A percentile compares a stretch with the other conserved stretches of the same genome.
phyloP scores from a whole-genome alignment of 768 basidiomycete genomes.

The Psilocybe azurescens region DNA sequence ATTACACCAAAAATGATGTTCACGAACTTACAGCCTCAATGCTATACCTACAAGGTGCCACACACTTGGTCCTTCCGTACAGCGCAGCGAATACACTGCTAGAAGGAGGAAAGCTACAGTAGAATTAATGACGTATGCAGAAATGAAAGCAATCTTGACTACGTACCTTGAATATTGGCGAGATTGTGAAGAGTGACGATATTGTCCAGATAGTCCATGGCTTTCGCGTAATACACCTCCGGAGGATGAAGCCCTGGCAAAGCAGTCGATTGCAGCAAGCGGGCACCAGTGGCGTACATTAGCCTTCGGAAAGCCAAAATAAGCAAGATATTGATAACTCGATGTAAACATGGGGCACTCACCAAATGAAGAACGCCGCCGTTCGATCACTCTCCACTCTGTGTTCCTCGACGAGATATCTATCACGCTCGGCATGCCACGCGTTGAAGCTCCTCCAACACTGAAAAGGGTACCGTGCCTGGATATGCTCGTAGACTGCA shows the following conservation, averaged over 20 bases:
- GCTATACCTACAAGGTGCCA: slow-evolving; percentile 13
- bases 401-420: slow-evolving; percentile 9
- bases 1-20: not conserved
- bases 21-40: slow-evolving; percentile 8
- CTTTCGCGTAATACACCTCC: slow-evolving; percentile 25
- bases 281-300: slow-evolving; percentile 15
- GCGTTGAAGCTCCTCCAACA: slow-evolving; percentile 12
- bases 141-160: not conserved
- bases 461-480: slow-evolving; percentile 14
- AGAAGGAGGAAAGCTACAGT: slow-evolving; percentile 6
- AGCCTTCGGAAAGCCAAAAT: not conserved
- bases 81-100: slow-evolving; percentile 9
- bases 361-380: slow-evolving; percentile 13
- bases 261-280: slow-evolving; percentile 1
- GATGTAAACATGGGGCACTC: not conserved
- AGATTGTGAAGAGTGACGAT: slow-evolving; percentile 15
- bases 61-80: slow-evolving; percentile 14
- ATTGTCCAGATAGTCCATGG: slow-evolving; percentile 10
- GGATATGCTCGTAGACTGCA: slow-evolving; percentile 13
- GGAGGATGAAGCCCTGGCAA: slow-evolving; percentile 29
- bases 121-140: not conserved
- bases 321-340: not conserved
- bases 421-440: slow-evolving; percentile 12
- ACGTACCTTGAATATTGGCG: slow-evolving; percentile 9
- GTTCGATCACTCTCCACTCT: slow-evolving; percentile 4